phyloP scores from a whole-genome alignment of 2,329 filamentous ascomycete genomes.

The Aspergillus vadensis region DNA sequence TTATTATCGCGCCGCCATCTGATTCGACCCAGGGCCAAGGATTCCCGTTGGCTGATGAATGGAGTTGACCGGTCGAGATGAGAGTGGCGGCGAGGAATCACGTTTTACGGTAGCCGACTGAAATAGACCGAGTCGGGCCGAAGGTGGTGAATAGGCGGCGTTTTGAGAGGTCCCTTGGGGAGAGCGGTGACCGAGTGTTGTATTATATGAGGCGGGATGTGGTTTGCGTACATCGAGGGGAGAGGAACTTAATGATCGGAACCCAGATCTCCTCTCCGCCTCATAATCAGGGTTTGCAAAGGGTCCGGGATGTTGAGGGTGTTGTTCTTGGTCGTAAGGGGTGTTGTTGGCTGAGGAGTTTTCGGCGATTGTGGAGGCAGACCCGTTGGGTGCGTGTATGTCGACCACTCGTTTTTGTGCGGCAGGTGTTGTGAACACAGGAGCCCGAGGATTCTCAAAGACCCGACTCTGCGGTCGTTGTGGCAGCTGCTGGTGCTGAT shows the following conservation, averaged over 20 bases:
- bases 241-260: conserved; percentile 42
- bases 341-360: conserved; percentile 49
- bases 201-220: conserved; percentile 30
- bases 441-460: conserved; percentile 38
- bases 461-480: conserved; percentile 35
- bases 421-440: conserved; percentile 45
- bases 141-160: conserved; percentile 37
- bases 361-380: conserved; percentile 51
- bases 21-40: conserved; percentile 32
- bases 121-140: conserved; percentile 39
- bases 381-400: conserved; percentile 46
- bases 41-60: conserved; percentile 36
- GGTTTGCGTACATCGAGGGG: conserved; percentile 44
- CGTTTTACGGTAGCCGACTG: conserved; percentile 31
- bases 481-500: conserved; percentile 54
- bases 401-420: conserved; percentile 49
- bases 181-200: conserved; percentile 31
- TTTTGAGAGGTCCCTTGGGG: conserved; percentile 27
- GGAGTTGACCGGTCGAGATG: conserved; percentile 33
- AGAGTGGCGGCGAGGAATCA: conserved; percentile 35
- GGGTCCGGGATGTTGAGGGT: conserved; percentile 24
- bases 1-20: conserved; percentile 35
- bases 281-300: conserved; percentile 39
- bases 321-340: conserved; percentile 42
- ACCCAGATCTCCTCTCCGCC: conserved; percentile 36